phyloP scores from a whole-genome alignment of 441 rosid genomes.

The Erodium trifolium region DNA sequence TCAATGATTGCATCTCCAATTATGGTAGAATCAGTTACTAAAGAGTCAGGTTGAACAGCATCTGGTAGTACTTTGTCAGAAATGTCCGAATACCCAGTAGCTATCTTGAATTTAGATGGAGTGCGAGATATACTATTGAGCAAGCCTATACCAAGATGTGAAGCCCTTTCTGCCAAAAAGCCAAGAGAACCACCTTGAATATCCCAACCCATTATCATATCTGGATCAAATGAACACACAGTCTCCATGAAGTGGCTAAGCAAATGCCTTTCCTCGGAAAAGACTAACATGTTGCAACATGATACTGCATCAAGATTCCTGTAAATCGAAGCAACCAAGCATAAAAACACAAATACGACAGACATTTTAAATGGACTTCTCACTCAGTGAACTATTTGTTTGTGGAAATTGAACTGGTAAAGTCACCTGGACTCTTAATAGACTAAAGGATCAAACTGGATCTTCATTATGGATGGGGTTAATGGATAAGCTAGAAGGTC shows the following conservation, averaged over 20 bases:
- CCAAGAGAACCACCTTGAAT: conserved; percentile 92
- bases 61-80: conserved; percentile 32
- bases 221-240: conserved; percentile 65
- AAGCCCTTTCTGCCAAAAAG: conserved; percentile 94
- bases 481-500: neutral
- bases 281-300: conserved; percentile 46
- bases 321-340: conserved; percentile 22
- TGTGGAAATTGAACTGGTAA: neutral
- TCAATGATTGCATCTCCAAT: conserved; percentile 55
- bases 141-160: conserved; percentile 81
- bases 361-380: neutral
- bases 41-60: conserved; percentile 32
- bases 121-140: conserved; percentile 71
- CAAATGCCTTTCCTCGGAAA: conserved; percentile 62
- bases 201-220: conserved; percentile 92
- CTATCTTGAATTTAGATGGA: conserved; percentile 36
- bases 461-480: conserved; percentile 3
- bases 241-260: conserved; percentile 46
- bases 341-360: conserved; percentile 9
- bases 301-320: conserved; percentile 75
- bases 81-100: conserved; percentile 27
- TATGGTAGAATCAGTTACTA: conserved; percentile 34
- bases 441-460: neutral
- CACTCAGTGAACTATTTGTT: neutral
- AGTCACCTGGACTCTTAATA: neutral